Base-by-base conservation (phyloP, 2,329 filamentous ascomycete genomes). In the Penicillium brevicompactum region DNA sequence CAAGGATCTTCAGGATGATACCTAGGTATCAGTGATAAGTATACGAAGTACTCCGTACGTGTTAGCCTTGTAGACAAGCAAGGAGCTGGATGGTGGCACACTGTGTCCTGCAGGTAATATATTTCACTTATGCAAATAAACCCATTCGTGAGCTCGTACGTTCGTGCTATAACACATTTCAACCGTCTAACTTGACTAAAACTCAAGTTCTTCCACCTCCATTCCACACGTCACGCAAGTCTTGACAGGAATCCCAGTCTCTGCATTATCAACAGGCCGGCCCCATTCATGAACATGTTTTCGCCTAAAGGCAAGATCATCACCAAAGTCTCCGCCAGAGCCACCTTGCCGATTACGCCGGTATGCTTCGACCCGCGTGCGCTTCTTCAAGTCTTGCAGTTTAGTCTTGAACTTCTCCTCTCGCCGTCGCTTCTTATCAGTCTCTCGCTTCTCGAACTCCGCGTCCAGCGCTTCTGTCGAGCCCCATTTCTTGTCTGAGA, bases 361-460 rank as follows among this genome's bases (percentile, higher is more conserved):
- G 66, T 93, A 96, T 0, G 92, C 91, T 65, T 97, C 94, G 0
- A 95, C 92, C 44, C 92, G 82, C 11, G 94, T 99, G 72, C 92
- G 87, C 75, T 93, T 92, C 81, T 97, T 99, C 60, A 99, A 72
- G 50, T 97, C 92, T 5, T 89, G 81, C 32, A 99, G 79, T 77
- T 96, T 96, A 55, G 86, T 87, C 69, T 90, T 91, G 75, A 97
- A 97, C 73, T 96, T 96, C 66, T 87, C 87, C 72, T 97, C 92
- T 69, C 96, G 96, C 49, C 91, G 82, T 46, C 82, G 84, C 76
- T 96, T 96, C 75, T 91, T 92, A 51, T 94, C 88, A 2, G 78
- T 76, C 69, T 92, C 87, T 16, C 93, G 83, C 59, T 84, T 84
- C 72, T 89, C 90, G 66, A 94, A 97, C 75, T 97, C 93, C 5